phyloP scores from a whole-genome alignment of 2,329 filamentous ascomycete species.

The Fusarium denticulatum region DNA sequence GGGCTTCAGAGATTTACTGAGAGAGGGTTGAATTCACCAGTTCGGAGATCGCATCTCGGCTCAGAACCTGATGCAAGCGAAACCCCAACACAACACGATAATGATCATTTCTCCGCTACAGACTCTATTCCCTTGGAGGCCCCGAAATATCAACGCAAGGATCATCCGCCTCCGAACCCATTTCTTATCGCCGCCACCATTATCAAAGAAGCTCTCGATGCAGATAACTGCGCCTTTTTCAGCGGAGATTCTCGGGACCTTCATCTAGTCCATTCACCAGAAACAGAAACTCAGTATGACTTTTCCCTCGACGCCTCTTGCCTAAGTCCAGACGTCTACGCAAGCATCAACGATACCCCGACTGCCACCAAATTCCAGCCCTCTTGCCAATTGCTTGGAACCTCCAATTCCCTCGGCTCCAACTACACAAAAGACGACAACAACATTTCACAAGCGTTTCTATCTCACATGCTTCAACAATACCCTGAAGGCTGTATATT shows the following conservation, averaged over 20 bases:
- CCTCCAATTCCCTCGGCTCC: not conserved
- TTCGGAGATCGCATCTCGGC: not conserved
- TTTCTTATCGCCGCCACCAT: not conserved
- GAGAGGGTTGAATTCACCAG: not conserved
- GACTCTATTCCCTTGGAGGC: fast-evolving
- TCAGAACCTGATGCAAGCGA: fast-evolving
- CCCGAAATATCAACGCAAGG: not conserved
- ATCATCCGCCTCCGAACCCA: not conserved
- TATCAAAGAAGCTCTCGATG: not conserved
- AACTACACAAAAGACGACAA: fast-evolving
- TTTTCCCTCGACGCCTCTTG: not conserved
- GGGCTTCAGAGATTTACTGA: not conserved
- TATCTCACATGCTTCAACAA: not conserved
- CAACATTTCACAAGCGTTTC: not conserved
- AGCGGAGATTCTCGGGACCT: not conserved
- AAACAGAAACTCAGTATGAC: not conserved
- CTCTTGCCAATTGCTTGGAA: not conserved
- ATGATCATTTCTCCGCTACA: not conserved
- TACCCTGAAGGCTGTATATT: not conserved
- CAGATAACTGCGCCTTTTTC: not conserved
- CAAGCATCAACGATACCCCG: not conserved
- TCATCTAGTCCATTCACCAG: not conserved
- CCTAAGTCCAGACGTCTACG: not conserved
- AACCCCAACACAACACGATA: no score
- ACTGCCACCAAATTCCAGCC: not conserved